Conservation (phyloP, 139 green algal species). For the Tetraselmis chui region DNA sequence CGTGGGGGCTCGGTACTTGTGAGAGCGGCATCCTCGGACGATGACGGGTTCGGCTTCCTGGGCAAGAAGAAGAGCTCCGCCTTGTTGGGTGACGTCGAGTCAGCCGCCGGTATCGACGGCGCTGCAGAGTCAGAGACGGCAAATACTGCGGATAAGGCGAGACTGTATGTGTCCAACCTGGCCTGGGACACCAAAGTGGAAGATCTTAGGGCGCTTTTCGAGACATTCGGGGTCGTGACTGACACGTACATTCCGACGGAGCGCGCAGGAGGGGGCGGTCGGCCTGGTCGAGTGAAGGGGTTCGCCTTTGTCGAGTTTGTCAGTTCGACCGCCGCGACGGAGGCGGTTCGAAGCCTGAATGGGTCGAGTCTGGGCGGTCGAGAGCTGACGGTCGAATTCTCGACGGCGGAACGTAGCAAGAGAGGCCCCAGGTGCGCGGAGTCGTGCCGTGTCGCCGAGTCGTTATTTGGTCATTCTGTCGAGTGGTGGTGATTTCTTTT, state of each 20-base stretch:
- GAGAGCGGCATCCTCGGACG: no score
- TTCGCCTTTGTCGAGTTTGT: constrained; percentile 1
- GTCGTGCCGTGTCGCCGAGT: not conserved
- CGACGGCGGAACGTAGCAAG: not conserved
- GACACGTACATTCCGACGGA: not conserved
- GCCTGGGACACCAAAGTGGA: not conserved
- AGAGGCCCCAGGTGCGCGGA: not conserved
- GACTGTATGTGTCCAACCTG: constrained; percentile 13
- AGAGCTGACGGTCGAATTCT: not conserved
- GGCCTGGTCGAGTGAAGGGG: not conserved
- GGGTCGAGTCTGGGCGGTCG: not conserved
- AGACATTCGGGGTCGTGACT: not conserved
- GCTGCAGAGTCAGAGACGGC: no score
- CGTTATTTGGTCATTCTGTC: not conserved
- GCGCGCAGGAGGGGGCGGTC: no score
- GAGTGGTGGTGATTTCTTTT: not conserved
- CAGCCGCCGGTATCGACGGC: no score
- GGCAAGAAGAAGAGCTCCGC: no score
- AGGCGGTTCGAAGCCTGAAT: not conserved
- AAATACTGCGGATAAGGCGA: no score
- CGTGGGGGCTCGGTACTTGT: no score
- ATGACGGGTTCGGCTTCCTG: no score
- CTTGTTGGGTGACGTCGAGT: no score
- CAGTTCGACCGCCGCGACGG: not conserved
- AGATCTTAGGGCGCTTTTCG: not conserved